Percentiles rank a stretch among this genome's conserved stretches.
These are phyloP conservation scores for Paecilomyces formosus DNA, from an alignment of 2,329 filamentous ascomycete species.

Conservation along the genomic window DNA sequence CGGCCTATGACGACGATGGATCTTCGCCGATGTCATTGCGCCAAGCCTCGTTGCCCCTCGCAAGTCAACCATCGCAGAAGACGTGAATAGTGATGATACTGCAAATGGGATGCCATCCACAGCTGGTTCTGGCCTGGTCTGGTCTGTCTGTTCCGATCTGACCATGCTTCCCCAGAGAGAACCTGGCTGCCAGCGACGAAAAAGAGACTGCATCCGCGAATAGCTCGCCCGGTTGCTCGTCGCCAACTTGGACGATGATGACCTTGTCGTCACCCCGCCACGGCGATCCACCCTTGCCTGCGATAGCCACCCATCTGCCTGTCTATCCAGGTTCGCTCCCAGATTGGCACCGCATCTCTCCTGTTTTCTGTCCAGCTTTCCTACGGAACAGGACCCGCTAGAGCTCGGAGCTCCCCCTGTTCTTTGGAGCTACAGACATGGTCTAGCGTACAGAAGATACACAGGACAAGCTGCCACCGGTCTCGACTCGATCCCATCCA, in stretches of 20 bases:
- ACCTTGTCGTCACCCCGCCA: conserved; percentile 2
- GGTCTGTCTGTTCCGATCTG: background rate
- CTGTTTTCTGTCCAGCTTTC: background rate
- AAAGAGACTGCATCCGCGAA: background rate
- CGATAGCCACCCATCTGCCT: background rate
- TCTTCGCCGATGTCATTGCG: conserved; percentile 10
- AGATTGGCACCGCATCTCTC: background rate
- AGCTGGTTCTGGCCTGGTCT: too few relatives aligned
- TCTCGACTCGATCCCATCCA: background rate
- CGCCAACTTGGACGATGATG: background rate
- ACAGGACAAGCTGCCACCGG: background rate
- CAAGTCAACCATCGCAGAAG: background rate
- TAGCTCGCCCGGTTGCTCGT: background rate
- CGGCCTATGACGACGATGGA: conserved; percentile 10
- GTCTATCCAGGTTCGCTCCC: background rate
- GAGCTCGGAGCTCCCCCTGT: background rate
- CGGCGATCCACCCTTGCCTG: background rate
- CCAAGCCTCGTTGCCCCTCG: background rate
- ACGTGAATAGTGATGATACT: too few relatives aligned
- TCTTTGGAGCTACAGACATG: background rate
- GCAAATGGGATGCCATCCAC: too few relatives aligned
- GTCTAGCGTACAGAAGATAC: background rate
- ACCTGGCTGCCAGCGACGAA: background rate
- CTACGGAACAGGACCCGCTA: background rate
- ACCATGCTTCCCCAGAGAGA: background rate